A percentile compares a stretch with the other conserved stretches of the same genome.
phyloP scores from a whole-genome alignment of 1,139 yeast species.

The Pichia sp. region DNA sequence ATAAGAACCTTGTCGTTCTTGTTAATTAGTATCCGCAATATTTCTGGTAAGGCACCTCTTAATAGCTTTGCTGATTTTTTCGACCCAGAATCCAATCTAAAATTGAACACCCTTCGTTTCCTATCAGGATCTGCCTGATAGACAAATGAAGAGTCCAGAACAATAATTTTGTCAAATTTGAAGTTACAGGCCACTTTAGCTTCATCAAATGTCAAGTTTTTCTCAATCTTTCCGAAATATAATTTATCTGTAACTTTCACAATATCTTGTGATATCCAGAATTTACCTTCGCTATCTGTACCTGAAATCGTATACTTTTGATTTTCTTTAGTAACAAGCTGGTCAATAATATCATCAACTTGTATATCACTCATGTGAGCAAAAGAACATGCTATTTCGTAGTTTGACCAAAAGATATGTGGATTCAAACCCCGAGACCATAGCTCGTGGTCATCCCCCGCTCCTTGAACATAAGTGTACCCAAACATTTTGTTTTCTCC shows the following conservation, averaged over 20 bases:
- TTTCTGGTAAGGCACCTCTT: constrained; percentile 16
- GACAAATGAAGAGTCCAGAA: constrained; percentile 18
- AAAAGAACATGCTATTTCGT: constrained; percentile 33
- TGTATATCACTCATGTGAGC: constrained; percentile 34
- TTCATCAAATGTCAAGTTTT: constrained; percentile 5
- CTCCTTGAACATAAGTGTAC: constrained; percentile 75
- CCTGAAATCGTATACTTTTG: not conserved
- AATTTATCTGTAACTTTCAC: constrained; percentile 9
- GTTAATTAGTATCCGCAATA: constrained; percentile 23
- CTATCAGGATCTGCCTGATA: not conserved
- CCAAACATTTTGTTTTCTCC: constrained; percentile 46
- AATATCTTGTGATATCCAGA: constrained; percentile 15
- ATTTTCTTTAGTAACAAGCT: constrained; percentile 16
- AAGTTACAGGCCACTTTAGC: constrained; percentile 1
- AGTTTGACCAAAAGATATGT: constrained; percentile 52
- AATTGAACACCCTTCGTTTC: constrained; percentile 4
- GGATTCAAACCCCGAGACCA: constrained; percentile 68
- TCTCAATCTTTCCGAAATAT: constrained; percentile 19
- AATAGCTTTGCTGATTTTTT: constrained; percentile 64
- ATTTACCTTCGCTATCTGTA: not conserved
- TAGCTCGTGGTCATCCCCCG: constrained; percentile 89
- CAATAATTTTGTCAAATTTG: constrained; percentile 20
- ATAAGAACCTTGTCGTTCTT: constrained; percentile 35
- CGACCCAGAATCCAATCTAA: constrained; percentile 35
- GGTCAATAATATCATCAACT: constrained; percentile 32